phyloP scores from a whole-genome alignment of 2,329 filamentous ascomycete genomes.

The Sarocladium strictum region DNA sequence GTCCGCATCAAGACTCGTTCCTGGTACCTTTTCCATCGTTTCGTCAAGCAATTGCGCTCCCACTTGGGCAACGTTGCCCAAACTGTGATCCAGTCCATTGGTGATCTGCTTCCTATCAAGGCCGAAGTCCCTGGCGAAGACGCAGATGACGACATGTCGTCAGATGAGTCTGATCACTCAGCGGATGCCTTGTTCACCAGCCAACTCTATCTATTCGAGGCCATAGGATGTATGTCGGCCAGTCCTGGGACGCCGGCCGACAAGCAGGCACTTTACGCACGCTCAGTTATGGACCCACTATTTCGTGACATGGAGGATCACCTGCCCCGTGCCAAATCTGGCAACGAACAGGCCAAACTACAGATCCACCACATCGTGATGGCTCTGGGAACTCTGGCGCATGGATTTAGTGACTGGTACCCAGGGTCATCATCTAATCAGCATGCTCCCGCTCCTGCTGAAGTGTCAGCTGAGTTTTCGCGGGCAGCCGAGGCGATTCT shows the following conservation, averaged over 20 bases:
- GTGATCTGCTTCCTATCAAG: conserved; percentile 82
- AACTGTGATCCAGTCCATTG: conserved; percentile 83
- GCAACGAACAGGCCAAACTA: conserved; percentile 73
- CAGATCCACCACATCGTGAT: conserved; percentile 97
- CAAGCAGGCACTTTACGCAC: conserved; percentile 81
- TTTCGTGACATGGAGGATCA: conserved; percentile 85
- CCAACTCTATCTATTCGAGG: conserved; percentile 91
- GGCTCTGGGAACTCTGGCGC: conserved; percentile 86
- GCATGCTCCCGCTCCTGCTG: conserved; percentile 48
- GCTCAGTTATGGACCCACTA: conserved; percentile 82
- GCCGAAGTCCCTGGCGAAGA: conserved; percentile 76
- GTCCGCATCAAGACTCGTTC: conserved; percentile 83
- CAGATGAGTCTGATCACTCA: conserved; percentile 83
- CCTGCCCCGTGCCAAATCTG: conserved; percentile 67
- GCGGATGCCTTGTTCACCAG: conserved; percentile 87
- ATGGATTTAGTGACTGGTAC: conserved; percentile 87
- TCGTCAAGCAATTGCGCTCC: conserved; percentile 79
- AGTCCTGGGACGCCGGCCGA: conserved; percentile 69
- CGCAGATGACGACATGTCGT: conserved; percentile 88
- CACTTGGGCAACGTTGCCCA: conserved; percentile 87
- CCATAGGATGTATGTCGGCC: conserved; percentile 87
- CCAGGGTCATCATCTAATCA: conserved; percentile 42
- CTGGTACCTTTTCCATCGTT: conserved; percentile 94
- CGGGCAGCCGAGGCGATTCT: conserved; percentile 85
- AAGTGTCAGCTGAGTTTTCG: conserved; percentile 77